Base-by-base conservation (phyloP, 768 basidiomycete genomes). In the Agaricus sinodeliciosus region DNA sequence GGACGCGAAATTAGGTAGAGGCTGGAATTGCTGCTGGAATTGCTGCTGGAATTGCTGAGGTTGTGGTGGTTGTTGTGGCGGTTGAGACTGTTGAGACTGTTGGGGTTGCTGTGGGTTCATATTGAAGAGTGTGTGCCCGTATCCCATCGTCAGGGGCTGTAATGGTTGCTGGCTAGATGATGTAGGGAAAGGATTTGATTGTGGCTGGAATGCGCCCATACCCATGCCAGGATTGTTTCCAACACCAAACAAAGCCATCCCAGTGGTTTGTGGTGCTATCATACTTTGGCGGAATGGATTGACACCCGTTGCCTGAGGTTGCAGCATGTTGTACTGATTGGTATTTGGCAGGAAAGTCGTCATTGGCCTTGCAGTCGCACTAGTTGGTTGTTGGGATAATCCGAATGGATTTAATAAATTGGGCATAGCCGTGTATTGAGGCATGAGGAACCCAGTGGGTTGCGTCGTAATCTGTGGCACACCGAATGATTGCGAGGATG, bases 221-320 rank as follows among this genome's bases (percentile, higher is more conserved):
- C 36, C 43, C 55, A 58, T 46, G 27, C 59, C 51, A 26, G 56
- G 49, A 45, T 56, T 63, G 44, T 27, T 27, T 41, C 44, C 46
- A 27, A 48, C 52, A 9, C 60, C 70, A 53, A 81, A 76, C 52
- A 73, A 57, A 1, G 77, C 74, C 66, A 79, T 71, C 2, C 83
- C 82, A 3, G 84, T 87, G 7, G 72, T 69, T 60, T 86, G 83
- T 9, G 85, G 78, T 22, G 83, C 51, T 56, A 91, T 65, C 76
- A 84, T 78, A 59, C 80, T 88, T 66, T 90, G 90, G 31, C 92
- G 75, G 75, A 94, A 94, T 8, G 90, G 91, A 67, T 93, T 94
- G 40, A 73, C 69, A 16, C 83, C 86, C 8, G 84, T 87, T 13
- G 71, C 63, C 58, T 85, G 81, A 15, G 84, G 76, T 62, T 76